Conservation (phyloP, 2,329 filamentous ascomycete genomes). For the Stenocarpella maydis region DNA sequence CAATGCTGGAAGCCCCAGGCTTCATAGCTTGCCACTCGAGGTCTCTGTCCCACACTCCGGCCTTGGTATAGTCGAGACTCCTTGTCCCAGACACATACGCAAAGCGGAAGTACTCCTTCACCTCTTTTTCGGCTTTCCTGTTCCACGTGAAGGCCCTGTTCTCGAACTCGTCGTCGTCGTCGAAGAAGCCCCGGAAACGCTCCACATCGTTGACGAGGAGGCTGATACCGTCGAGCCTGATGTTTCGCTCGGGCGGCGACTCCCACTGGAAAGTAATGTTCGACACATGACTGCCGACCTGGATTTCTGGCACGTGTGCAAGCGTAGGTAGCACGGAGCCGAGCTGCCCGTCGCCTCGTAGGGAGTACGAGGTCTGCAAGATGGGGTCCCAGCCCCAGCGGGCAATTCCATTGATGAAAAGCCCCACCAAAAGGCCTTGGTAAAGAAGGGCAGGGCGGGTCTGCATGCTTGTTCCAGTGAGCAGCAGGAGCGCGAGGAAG, state of each 20-base stretch:
- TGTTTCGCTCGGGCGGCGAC: slow-evolving; percentile 57
- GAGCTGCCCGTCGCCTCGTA: slow-evolving; percentile 74
- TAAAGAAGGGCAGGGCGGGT: slow-evolving; percentile 86
- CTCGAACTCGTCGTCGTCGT: slow-evolving; percentile 55
- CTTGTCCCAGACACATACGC: slow-evolving; percentile 73
- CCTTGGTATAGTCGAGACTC: slow-evolving; percentile 77
- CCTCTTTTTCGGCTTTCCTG: slow-evolving; percentile 52
- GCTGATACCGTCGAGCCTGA: slow-evolving; percentile 72
- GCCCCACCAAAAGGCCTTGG: slow-evolving; percentile 86
- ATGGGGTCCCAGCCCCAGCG: slow-evolving; percentile 93
- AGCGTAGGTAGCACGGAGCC: slow-evolving; percentile 68
- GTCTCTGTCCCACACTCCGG: slow-evolving; percentile 72
- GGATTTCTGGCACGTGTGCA: slow-evolving; percentile 54
- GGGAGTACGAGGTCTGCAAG: slow-evolving; percentile 78
- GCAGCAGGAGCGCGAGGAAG: slow-evolving; percentile 83
- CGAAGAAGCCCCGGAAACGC: slow-evolving; percentile 76
- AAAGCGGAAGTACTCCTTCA: slow-evolving; percentile 81
- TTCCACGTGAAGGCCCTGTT: slow-evolving; percentile 65
- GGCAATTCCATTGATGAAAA: slow-evolving; percentile 94
- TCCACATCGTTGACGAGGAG: slow-evolving; percentile 89
- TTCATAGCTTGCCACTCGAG: slow-evolving; percentile 73
- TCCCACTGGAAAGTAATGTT: slow-evolving; percentile 71
- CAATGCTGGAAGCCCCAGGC: slow-evolving; percentile 63
- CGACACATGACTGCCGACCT: slow-evolving; percentile 58
- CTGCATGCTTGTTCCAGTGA: slow-evolving; percentile 89